A percentile compares a stretch with the other conserved stretches of the same genome.
Evolutionary conservation across 2,329 filamentous ascomycete species (phyloP).

Genomic region (Sclerotinia borealis): DNA sequence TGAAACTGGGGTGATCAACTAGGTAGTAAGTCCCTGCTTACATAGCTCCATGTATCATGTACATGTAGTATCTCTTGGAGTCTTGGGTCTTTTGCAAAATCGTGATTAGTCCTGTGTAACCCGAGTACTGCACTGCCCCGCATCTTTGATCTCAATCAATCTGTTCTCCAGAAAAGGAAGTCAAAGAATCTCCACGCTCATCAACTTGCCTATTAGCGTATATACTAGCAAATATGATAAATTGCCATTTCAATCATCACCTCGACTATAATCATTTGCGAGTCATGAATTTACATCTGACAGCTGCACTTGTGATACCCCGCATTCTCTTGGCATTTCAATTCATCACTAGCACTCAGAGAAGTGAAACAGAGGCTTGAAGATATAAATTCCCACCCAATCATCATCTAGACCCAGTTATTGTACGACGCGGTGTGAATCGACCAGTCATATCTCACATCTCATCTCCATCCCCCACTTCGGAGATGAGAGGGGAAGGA

Average conservation of each 20-base stretch:
- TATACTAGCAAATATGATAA: neutral
- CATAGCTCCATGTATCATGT: neutral
- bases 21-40: neutral
- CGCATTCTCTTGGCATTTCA: neutral
- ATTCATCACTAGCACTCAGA: neutral
- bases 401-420: neutral
- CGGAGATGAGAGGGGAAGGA: neutral
- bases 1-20: neutral
- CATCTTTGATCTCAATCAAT: neutral
- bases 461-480: neutral
- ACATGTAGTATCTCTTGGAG: neutral
- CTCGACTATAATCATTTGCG: neutral
- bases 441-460: neutral
- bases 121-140: neutral
- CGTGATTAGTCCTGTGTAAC: neutral
- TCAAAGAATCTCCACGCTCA: neutral
- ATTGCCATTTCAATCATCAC: neutral
- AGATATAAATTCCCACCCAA: neutral
- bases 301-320: neutral
- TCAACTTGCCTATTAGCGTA: neutral
- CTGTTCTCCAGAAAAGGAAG: neutral
- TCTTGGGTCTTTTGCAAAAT: neutral
- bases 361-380: constrained; percentile 4
- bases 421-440: neutral
- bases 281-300: neutral